Conservation (phyloP, 768 basidiomycete species). For the Cystobasidium ongulense region DNA sequence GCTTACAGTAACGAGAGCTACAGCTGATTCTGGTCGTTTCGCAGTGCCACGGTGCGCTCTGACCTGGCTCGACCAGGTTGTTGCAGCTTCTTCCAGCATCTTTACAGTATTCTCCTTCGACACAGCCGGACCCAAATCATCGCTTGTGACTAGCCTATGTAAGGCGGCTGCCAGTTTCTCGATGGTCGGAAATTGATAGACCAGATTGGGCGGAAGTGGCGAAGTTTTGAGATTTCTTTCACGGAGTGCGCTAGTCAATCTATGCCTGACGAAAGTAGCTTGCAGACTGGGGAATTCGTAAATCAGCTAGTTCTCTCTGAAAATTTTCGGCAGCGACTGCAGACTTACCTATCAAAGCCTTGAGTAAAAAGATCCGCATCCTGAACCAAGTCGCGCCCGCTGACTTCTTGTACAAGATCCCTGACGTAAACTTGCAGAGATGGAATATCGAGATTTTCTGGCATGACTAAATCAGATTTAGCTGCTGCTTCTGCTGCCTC, state of each 20-base stretch:
- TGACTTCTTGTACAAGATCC: not conserved
- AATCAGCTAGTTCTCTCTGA: too few species aligned
- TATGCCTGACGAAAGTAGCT: not conserved
- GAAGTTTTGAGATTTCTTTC: too few species aligned
- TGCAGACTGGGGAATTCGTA: not conserved
- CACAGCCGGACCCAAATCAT: not conserved
- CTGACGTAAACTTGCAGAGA: not conserved
- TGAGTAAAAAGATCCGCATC: not conserved
- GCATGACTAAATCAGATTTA: not conserved
- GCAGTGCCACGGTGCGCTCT: not conserved
- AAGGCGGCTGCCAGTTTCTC: not conserved
- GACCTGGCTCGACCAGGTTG: not conserved
- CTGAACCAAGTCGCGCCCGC: not conserved
- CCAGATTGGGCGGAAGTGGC: not conserved
- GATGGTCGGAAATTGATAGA: not conserved
- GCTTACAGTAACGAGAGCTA: not conserved
- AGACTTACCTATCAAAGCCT: not conserved
- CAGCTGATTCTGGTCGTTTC: not conserved
- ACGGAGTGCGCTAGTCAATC: not conserved
- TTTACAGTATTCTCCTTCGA: not conserved
- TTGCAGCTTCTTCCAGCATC: not conserved
- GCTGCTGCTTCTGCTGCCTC: conserved; percentile 2
- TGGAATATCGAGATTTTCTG: not conserved
- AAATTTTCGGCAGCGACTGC: too few species aligned
- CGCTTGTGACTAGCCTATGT: not conserved